Evolutionary conservation across 768 basidiomycete species (phyloP).

Genomic region (Lactarius evosmus): DNA sequence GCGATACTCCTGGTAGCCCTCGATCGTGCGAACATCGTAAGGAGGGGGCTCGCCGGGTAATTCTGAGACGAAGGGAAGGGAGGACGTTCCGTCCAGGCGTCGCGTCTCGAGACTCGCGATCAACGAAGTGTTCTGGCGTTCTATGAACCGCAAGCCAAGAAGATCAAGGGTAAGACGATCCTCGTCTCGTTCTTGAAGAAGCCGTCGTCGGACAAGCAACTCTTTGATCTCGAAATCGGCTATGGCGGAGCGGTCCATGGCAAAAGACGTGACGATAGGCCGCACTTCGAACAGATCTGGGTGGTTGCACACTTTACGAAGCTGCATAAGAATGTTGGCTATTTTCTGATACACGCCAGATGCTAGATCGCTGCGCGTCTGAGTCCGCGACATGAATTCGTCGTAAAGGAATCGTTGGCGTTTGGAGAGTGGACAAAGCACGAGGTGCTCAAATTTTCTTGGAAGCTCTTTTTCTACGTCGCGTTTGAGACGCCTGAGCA

Average conservation of each 20-base stretch:
- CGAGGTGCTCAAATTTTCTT: conserved; percentile 88
- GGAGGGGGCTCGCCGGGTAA: conserved; percentile 63
- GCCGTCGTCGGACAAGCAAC: conserved; percentile 71
- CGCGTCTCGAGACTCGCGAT: conserved; percentile 53
- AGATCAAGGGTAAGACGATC: conserved; percentile 59
- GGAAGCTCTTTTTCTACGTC: conserved; percentile 96
- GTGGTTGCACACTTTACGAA: conserved; percentile 95
- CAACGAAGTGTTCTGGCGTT: conserved; percentile 50
- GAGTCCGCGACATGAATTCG: conserved; percentile 89
- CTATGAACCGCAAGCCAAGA: conserved; percentile 62
- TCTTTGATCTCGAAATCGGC: conserved; percentile 87
- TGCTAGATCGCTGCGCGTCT: conserved; percentile 75
- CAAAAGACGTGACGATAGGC: conserved; percentile 75
- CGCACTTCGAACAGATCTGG: conserved; percentile 90
- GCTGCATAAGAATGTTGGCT: conserved; percentile 95
- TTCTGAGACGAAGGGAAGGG: conserved; percentile 52
- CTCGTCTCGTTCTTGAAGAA: conserved; percentile 53
- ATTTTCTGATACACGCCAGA: conserved; percentile 88
- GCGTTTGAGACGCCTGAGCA: conserved; percentile 93
- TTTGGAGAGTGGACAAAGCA: conserved; percentile 85
- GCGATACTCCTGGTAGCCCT: conserved; percentile 58
- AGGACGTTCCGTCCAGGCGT: conserved; percentile 56
- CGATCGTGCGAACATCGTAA: conserved; percentile 69
- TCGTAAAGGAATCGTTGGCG: conserved; percentile 94
- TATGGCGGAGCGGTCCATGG: conserved; percentile 67